Base-by-base conservation (phyloP, 768 basidiomycete species). In the Pleurotus tuber-regium region DNA sequence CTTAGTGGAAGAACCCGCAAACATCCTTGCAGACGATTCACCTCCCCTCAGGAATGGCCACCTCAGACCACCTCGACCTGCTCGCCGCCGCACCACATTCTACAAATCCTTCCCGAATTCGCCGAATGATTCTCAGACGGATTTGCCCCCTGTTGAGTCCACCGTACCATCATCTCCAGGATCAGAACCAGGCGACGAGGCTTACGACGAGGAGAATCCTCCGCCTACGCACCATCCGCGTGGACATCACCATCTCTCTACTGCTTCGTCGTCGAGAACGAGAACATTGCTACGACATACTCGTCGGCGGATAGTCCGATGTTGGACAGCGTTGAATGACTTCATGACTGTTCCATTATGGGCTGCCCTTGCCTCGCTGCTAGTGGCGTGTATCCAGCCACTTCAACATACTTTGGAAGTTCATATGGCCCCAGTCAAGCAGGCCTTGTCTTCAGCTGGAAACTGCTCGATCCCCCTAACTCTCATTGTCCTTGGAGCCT, bases 301-400 rank as follows among this genome's bases (percentile, higher is more conserved):
- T 4, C 53, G 59, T 33, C 61, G 63, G 12, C 60, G 61, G 7
- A 25, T 71, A 6, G 52, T 55, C 8, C 61, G 63, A 10, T n/a
- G 57, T 19, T 74, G 74, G 67, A 62, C 63, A 5, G 65, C 69
- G 5, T 66, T 86, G 59, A 79, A 79, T 61, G 75, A 77, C 18
- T 92, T 93, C 68, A 91, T 97, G 87, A 95, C 94, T 0, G 87
- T 86, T 0, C 93, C 94, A 0, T 79, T 95, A 33, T 87, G 89
- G 77, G 88, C 90, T 0, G 86, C 92, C 2, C 61, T 91, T 16
- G 65, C 79, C 1, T 91, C 89, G 2, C 69, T 95, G 33, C 41
- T 89, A 39, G 88, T 93, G 29, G 94, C 92, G 1, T 81, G 87
- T 61, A 73, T 87, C 9, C 83, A 72, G 5, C 87, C 89, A 2